These are phyloP conservation scores for Talaromyces sp. DNA, from an alignment of 2,329 filamentous ascomycete species.

Conservation along the genomic window DNA sequence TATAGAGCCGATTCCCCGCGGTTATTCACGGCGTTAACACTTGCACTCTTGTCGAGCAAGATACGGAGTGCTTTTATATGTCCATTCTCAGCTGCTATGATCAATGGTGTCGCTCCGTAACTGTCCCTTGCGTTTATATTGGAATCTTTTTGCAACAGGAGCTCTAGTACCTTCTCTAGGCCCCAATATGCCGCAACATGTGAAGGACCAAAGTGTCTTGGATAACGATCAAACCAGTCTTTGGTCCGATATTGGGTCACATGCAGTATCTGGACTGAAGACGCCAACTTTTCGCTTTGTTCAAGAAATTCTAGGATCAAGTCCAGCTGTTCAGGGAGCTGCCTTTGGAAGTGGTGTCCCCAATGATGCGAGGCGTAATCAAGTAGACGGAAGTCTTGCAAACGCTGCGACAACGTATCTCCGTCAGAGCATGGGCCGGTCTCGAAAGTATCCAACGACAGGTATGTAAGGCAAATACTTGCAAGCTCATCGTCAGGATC, in stretches of 20 bases:
- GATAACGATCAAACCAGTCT: slow-evolving; percentile 16
- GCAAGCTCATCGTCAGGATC: slow-evolving; percentile 22
- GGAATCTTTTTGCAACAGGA: not conserved
- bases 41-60: not conserved
- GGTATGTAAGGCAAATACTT: slow-evolving; percentile 24
- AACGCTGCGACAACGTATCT: slow-evolving; percentile 8
- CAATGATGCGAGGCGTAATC: slow-evolving; percentile 17
- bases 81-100: not conserved
- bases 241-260: slow-evolving; percentile 2
- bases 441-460: slow-evolving; percentile 24
- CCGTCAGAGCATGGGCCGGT: slow-evolving; percentile 14
- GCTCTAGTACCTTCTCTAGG: not conserved
- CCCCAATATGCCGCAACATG: slow-evolving; percentile 12
- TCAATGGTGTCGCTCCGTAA: not conserved
- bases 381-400: slow-evolving; percentile 19
- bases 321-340: not conserved
- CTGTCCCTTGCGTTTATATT: not conserved
- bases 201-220: slow-evolving; percentile 3
- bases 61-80: not conserved
- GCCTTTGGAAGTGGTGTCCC: slow-evolving; percentile 13
- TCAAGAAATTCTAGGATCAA: slow-evolving; percentile 10
- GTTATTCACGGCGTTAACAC: not conserved
- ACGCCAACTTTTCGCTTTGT: slow-evolving; percentile 1
- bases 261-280: slow-evolving; percentile 20
- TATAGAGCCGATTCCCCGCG: not conserved